These are phyloP conservation scores for Madurella fahalii DNA, from an alignment of 2,329 filamentous ascomycete species.

Conservation along the genomic window DNA sequence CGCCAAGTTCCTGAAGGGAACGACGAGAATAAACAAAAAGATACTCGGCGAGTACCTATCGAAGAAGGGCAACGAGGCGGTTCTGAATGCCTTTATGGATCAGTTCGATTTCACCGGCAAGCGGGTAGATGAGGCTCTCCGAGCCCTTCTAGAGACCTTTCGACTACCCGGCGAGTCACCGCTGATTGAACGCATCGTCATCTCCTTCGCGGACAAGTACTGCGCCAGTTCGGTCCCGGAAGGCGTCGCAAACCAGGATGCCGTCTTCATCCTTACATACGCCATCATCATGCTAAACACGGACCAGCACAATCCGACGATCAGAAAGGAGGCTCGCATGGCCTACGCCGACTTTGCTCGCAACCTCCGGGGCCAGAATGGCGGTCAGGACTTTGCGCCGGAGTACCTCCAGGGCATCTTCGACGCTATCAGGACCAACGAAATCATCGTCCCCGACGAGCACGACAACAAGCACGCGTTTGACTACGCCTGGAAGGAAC, in stretches of 20 bases:
- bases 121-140: constrained; percentile 83
- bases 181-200: constrained; percentile 89
- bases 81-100: constrained; percentile 78
- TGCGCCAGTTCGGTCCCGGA: constrained; percentile 64
- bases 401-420: constrained; percentile 85
- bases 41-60: constrained; percentile 89
- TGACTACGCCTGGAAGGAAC: constrained; percentile 95
- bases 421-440: constrained; percentile 84
- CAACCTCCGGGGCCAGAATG: constrained; percentile 89
- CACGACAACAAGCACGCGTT: constrained; percentile 96
- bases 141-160: constrained; percentile 85
- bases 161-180: constrained; percentile 89
- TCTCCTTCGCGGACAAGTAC: constrained; percentile 82
- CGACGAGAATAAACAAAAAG: constrained; percentile 83
- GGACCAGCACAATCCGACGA: constrained; percentile 91
- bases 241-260: constrained; percentile 78
- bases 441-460: constrained; percentile 95
- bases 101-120: constrained; percentile 86
- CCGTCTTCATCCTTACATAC: constrained; percentile 86
- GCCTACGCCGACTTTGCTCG: constrained; percentile 73
- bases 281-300: constrained; percentile 98
- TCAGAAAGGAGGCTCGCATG: constrained; percentile 79
- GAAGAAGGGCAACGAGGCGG: constrained; percentile 81
- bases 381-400: constrained; percentile 74
- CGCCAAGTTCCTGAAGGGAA: constrained; percentile 83